Evolutionary conservation across 2,329 filamentous ascomycete genomes (phyloP).

Genomic region (Camillea tinctor): DNA sequence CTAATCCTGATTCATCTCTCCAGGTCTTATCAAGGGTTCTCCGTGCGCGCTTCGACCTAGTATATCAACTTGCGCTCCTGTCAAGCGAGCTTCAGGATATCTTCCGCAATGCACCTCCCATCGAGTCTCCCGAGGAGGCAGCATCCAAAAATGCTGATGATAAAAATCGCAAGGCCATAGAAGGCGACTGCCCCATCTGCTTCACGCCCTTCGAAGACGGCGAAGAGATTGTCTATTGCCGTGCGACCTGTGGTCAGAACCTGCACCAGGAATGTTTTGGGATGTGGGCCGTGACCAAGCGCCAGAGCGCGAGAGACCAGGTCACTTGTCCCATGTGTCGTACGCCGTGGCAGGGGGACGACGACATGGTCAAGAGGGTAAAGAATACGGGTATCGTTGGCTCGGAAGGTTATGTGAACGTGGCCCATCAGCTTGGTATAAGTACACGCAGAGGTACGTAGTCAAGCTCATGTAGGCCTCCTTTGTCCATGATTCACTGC

Average conservation of each 20-base stretch:
- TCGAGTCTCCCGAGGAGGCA: slow-evolving; percentile 35
- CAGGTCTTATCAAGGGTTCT: slow-evolving; percentile 59
- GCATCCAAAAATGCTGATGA: slow-evolving; percentile 17
- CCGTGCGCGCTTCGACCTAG: slow-evolving; percentile 52
- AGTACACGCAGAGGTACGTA: slow-evolving; percentile 48
- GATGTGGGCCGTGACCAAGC: slow-evolving; percentile 52
- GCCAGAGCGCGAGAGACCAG: slow-evolving; percentile 27
- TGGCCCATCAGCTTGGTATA: slow-evolving; percentile 60
- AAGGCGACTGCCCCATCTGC: slow-evolving; percentile 59
- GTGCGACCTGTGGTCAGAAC: slow-evolving; percentile 53
- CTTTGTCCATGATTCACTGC: not conserved
- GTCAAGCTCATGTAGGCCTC: not conserved
- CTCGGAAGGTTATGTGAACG: slow-evolving; percentile 60
- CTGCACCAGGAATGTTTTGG: slow-evolving; percentile 54
- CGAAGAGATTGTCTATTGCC: slow-evolving; percentile 49
- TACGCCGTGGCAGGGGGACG: slow-evolving; percentile 52
- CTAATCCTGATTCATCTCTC: not conserved
- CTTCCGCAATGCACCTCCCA: slow-evolving; percentile 53
- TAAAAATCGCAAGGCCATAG: slow-evolving; percentile 46
- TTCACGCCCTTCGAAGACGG: slow-evolving; percentile 45
- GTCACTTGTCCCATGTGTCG: slow-evolving; percentile 64
- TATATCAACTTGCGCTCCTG: slow-evolving; percentile 63
- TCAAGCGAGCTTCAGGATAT: slow-evolving; percentile 58
- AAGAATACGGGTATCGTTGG: slow-evolving; percentile 40
- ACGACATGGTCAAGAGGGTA: slow-evolving; percentile 43